phyloP scores from a whole-genome alignment of 148 eudicot genomes.

The Dysphania ambrosioides region DNA sequence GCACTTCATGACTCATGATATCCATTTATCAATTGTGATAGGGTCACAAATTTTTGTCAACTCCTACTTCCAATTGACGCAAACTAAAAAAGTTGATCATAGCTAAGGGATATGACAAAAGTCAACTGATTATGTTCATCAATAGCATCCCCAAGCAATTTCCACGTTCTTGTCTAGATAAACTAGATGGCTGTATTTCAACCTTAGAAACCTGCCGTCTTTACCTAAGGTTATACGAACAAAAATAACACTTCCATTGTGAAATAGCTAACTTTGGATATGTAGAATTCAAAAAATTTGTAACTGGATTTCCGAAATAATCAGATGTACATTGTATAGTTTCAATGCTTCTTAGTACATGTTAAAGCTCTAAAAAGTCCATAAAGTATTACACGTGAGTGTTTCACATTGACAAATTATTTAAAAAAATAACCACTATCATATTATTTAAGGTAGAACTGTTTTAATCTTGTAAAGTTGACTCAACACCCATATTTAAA shows the following conservation, averaged over 20 bases:
- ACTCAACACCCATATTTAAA: too few relatives aligned
- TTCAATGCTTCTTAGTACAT: too few relatives aligned
- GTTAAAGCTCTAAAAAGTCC: too few relatives aligned
- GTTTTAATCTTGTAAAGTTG: too few relatives aligned
- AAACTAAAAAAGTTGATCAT: neutral
- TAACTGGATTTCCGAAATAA: too few relatives aligned
- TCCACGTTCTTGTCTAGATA: neutral
- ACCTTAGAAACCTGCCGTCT: neutral
- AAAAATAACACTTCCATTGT: neutral
- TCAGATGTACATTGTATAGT: too few relatives aligned
- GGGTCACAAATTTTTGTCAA: slow-evolving; percentile 5
- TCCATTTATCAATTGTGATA: slow-evolving; percentile 5
- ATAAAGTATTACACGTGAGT: too few relatives aligned
- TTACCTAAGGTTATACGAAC: neutral
- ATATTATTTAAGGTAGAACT: too few relatives aligned
- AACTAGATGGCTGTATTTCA: neutral
- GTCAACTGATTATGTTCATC: neutral
- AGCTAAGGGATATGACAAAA: neutral
- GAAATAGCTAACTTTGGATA: too few relatives aligned
- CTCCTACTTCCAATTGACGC: neutral
- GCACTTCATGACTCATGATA: slow-evolving; percentile 7
- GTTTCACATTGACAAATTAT: too few relatives aligned
- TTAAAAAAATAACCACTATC: too few relatives aligned
- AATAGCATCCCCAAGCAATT: neutral
- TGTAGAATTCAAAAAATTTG: too few relatives aligned